Percentiles rank a stretch among this genome's conserved stretches.
These are phyloP conservation scores for Colletotrichum lupini DNA, from an alignment of 2,329 filamentous ascomycete species.

Conservation along the genomic window DNA sequence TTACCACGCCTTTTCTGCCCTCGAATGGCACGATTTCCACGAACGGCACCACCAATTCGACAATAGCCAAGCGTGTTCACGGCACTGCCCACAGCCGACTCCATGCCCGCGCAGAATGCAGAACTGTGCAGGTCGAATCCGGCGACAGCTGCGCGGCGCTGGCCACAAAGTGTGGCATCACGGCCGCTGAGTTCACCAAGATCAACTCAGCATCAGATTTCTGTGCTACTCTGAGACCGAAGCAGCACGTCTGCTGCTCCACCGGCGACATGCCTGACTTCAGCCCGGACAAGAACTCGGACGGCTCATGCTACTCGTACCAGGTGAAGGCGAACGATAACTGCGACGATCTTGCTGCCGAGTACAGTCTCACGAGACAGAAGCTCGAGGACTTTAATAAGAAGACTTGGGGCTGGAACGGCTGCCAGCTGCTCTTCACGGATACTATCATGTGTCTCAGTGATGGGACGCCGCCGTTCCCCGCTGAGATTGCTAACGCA, in stretches of 20 bases:
- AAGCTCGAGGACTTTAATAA: conserved; percentile 45
- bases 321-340: conserved; percentile 44
- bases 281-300: conserved; percentile 45
- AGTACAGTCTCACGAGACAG: conserved; percentile 35
- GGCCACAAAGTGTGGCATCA: conserved; percentile 41
- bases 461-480: conserved; percentile 37
- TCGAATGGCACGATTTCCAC: conserved; percentile 36
- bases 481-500: conserved; percentile 36
- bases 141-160: conserved; percentile 42
- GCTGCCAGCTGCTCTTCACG: conserved; percentile 13
- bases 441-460: conserved; percentile 39
- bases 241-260: conserved; percentile 51
- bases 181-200: conserved; percentile 38
- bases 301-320: conserved; percentile 50
- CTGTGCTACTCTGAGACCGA: conserved; percentile 46
- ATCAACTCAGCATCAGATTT: conserved; percentile 39
- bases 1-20: conserved; percentile 36
- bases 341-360: conserved; percentile 45
- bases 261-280: conserved; percentile 47
- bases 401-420: conserved; percentile 50
- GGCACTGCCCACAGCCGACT: not conserved
- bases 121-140: conserved; percentile 11
- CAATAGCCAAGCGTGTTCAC: conserved; percentile 28
- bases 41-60: conserved; percentile 37
- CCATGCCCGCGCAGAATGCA: conserved; percentile 9